Evolutionary conservation across 1,284 basidiomycete genomes (phyloP).

Genomic region (Microbotryum lychnidis-dioicae): DNA sequence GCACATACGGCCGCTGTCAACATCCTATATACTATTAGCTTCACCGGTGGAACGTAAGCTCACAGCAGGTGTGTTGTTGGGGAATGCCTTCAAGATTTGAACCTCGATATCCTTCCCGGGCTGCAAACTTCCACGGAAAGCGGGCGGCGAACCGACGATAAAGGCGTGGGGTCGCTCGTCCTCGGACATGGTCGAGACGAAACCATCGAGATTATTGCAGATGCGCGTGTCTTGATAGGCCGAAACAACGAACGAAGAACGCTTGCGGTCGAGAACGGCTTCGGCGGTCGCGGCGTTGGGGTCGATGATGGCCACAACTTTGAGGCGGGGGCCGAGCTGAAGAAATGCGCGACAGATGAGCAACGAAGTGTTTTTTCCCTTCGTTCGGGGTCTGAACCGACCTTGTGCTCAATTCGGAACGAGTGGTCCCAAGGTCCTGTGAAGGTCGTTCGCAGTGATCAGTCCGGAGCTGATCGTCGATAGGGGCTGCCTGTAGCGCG

Average conservation of each 20-base stretch:
- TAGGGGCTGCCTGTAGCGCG: neutral
- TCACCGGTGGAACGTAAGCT: no score
- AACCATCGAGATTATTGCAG: slow-evolving; percentile 82
- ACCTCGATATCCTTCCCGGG: slow-evolving; percentile 81
- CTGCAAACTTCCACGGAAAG: slow-evolving; percentile 74
- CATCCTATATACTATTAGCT: neutral
- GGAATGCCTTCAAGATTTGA: slow-evolving; percentile 82
- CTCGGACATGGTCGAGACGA: slow-evolving; percentile 56
- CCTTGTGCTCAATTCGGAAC: slow-evolving; percentile 83
- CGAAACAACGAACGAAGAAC: slow-evolving; percentile 83
- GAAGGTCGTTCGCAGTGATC: neutral
- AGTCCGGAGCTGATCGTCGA: neutral
- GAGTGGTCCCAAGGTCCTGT: slow-evolving; percentile 77
- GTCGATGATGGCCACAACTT: slow-evolving; percentile 90
- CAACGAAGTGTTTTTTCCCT: neutral
- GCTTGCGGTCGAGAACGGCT: slow-evolving; percentile 76
- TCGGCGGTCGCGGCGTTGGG: slow-evolving; percentile 75
- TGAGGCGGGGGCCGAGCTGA: slow-evolving; percentile 86
- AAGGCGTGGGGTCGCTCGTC: slow-evolving; percentile 55
- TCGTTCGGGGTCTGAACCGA: slow-evolving; percentile 1
- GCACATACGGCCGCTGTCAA: neutral
- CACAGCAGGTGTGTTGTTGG: slow-evolving; percentile 39
- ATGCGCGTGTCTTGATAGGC: slow-evolving; percentile 88
- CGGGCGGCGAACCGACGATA: slow-evolving; percentile 85
- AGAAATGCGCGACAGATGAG: slow-evolving; percentile 1